phyloP scores from a whole-genome alignment of 2,329 filamentous ascomycete genomes.

The Oidium heveae region DNA sequence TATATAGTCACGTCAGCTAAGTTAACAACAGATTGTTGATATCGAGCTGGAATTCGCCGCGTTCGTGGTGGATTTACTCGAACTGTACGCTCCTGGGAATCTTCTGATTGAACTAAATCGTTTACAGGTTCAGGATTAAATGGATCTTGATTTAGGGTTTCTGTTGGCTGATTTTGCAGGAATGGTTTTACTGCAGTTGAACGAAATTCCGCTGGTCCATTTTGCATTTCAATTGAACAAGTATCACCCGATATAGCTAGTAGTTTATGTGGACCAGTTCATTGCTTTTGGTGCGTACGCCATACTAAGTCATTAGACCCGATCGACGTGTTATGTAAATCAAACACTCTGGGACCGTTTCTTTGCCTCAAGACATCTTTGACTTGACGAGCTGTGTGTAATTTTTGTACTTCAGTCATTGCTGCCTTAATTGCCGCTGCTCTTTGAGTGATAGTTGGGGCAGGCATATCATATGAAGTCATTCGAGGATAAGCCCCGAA shows the following conservation, averaged over 20 bases:
- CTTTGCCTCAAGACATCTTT: no score
- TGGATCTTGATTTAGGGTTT: no score
- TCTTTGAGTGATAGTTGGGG: not conserved
- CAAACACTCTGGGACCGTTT: no score
- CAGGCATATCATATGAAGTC: not conserved
- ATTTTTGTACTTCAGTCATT: not conserved
- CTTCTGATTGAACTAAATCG: no score
- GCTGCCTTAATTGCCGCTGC: slow-evolving; percentile 1
- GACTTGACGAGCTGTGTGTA: no score
- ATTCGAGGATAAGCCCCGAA: slow-evolving; percentile 1
- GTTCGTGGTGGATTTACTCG: no score
- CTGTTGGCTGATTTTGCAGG: no score
- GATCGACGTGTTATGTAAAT: not conserved
- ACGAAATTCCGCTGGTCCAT: no score
- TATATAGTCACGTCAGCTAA: not conserved
- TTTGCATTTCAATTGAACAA: not conserved
- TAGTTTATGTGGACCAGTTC: not conserved
- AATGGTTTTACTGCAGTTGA: not conserved
- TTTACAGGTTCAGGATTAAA: no score
- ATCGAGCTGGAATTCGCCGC: not conserved
- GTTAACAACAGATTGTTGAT: not conserved
- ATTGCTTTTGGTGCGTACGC: not conserved
- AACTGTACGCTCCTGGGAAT: no score
- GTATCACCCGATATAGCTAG: not conserved
- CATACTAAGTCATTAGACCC: not conserved